These are phyloP conservation scores for Steccherinum ochraceum DNA, from an alignment of 768 basidiomycete genomes.

Conservation along the genomic window DNA sequence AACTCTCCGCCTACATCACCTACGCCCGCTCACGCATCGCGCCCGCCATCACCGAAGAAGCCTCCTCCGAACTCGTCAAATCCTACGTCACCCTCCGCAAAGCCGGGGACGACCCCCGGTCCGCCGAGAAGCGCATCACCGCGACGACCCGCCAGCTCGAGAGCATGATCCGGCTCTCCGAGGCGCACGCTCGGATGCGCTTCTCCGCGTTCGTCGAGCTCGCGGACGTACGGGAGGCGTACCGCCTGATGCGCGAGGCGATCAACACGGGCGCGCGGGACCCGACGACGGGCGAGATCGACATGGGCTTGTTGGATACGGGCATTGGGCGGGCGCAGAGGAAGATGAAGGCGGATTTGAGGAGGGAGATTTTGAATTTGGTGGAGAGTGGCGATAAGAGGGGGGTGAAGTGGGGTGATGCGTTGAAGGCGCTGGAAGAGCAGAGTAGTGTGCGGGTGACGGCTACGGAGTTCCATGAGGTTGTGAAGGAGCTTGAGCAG, in stretches of 20 bases:
- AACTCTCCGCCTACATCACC: conserved; percentile 90
- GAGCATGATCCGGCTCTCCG: conserved; percentile 92
- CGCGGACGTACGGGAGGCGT: conserved; percentile 84
- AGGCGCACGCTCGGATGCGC: conserved; percentile 96
- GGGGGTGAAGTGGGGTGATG: conserved; percentile 78
- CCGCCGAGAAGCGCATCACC: conserved; percentile 90
- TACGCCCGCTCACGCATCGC: conserved; percentile 84
- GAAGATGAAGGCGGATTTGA: conserved; percentile 84
- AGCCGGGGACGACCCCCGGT: conserved; percentile 83
- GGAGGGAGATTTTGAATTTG: conserved; percentile 67
- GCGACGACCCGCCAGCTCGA: conserved; percentile 97
- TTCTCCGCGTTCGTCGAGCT: conserved; percentile 84
- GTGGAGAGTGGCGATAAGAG: conserved; percentile 50
- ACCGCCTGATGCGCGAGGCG: conserved; percentile 93
- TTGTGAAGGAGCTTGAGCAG: conserved; percentile 69
- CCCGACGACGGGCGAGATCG: conserved; percentile 94
- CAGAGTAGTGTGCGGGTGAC: conserved; percentile 86
- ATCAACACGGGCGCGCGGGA: conserved; percentile 94
- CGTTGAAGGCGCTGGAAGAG: conserved; percentile 67
- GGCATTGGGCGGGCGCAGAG: conserved; percentile 87
- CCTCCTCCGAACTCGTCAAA: conserved; percentile 75
- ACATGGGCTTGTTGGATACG: conserved; percentile 92
- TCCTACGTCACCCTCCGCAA: conserved; percentile 94
- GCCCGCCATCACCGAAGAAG: conserved; percentile 81
- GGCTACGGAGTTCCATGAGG: conserved; percentile 72